Conservation (phyloP, 371 early-diverging fungal genomes). For the Thermomucor indicae-seudaticae region DNA sequence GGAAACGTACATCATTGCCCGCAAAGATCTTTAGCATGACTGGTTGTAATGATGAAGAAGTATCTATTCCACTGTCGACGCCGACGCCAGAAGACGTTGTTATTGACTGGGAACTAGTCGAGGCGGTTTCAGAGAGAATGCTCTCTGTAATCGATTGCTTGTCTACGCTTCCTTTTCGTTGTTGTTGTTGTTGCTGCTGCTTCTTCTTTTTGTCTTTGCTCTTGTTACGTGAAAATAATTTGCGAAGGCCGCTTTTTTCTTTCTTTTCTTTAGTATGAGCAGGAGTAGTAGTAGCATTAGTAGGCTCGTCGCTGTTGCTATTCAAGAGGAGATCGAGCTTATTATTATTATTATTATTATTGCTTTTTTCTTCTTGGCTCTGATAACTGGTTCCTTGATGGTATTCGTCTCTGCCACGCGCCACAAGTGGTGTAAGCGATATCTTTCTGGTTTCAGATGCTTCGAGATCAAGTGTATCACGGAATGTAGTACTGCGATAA, state of each 20-base stretch:
- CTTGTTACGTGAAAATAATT: constrained; percentile 37
- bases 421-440: constrained; percentile 44
- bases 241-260: constrained; percentile 33
- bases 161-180: constrained; percentile 17
- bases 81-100: constrained; percentile 26
- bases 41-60: constrained; percentile 4
- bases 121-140: constrained; percentile 29
- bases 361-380: too few relatives aligned
- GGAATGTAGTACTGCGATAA: neutral
- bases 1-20: constrained; percentile 50
- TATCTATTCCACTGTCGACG: constrained; percentile 24
- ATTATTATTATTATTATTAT: neutral
- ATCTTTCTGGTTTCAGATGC: constrained; percentile 42
- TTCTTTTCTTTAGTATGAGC: constrained; percentile 21
- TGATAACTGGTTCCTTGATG: too few relatives aligned
- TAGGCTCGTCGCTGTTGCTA: constrained; percentile 1
- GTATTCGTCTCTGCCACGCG: constrained; percentile 25
- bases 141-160: constrained; percentile 12
- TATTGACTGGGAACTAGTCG: constrained; percentile 35
- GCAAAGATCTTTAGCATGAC: constrained; percentile 37
- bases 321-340: constrained; percentile 25
- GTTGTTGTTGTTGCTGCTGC: too few relatives aligned
- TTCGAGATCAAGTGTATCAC: constrained; percentile 19
- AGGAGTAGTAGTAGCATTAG: neutral
- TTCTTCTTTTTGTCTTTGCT: constrained; percentile 19